phyloP scores from a whole-genome alignment of 1,284 basidiomycete genomes.

The Porodaedalea pini region DNA sequence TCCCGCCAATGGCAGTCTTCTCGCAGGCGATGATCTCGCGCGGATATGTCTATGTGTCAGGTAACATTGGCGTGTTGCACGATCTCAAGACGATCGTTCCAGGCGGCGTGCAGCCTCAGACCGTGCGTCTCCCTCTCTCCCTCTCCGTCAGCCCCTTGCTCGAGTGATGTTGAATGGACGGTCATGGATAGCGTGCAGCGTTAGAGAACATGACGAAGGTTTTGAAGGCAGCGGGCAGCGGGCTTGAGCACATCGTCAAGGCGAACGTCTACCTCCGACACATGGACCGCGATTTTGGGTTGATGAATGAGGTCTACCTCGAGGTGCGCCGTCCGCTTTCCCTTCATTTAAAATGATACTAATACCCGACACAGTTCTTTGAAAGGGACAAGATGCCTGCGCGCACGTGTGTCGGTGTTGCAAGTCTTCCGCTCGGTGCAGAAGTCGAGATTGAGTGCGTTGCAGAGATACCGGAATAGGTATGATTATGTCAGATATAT shows the following conservation, averaged over 20 bases:
- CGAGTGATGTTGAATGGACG: constrained; percentile 5
- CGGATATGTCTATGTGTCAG: constrained; percentile 55
- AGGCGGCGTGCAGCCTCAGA: constrained; percentile 51
- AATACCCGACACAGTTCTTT: constrained; percentile 43
- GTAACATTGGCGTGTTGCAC: constrained; percentile 52
- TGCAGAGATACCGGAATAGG: constrained; percentile 40
- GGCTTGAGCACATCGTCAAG: constrained; percentile 57
- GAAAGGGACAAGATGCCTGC: constrained; percentile 49
- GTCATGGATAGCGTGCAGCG: constrained; percentile 41
- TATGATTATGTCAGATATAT: no score
- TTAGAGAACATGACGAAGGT: constrained; percentile 56
- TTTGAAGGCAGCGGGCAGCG: constrained; percentile 58
- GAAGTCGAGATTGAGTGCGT: constrained; percentile 67
- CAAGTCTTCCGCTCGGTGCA: constrained; percentile 54
- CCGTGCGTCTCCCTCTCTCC: constrained; percentile 34
- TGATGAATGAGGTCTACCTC: constrained; percentile 53
- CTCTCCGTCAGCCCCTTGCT: not conserved
- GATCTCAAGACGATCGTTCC: constrained; percentile 45
- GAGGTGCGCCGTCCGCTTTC: constrained; percentile 35
- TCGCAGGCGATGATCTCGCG: constrained; percentile 50
- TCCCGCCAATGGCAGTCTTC: constrained; percentile 29
- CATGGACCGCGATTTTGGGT: constrained; percentile 46
- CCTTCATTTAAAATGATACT: not conserved
- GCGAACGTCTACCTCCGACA: constrained; percentile 57
- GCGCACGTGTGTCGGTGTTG: constrained; percentile 64